Percentiles rank a stretch among this genome's conserved stretches.
Conservation (phyloP, 139 green algal genomes). For the Micromonas pusilla region DNA sequence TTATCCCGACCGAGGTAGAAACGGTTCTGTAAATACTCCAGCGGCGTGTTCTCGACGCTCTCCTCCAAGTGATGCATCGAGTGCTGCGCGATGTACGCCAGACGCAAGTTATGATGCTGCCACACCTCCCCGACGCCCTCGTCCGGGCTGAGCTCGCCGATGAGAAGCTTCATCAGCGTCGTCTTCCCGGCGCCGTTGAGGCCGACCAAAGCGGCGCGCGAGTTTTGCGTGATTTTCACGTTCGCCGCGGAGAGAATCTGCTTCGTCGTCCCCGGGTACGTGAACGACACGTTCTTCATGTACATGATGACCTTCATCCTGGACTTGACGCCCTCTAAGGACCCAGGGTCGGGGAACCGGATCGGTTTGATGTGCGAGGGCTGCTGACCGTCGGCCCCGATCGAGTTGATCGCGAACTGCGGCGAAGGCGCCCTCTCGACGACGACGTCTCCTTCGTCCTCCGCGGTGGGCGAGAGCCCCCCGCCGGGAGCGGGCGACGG, state of each 20-base stretch:
- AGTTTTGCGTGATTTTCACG: constrained; percentile 30
- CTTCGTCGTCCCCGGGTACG: constrained; percentile 40
- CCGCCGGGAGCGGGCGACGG: no score
- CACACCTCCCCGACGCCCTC: constrained; percentile 39
- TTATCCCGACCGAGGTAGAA: constrained; percentile 32
- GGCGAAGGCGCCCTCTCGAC: background rate
- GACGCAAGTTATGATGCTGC: constrained; percentile 32
- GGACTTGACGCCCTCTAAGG: constrained; percentile 26
- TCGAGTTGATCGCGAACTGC: background rate
- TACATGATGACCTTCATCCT: constrained; percentile 26
- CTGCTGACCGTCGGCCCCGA: background rate
- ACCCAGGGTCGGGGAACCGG: constrained; percentile 26
- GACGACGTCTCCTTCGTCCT: background rate
- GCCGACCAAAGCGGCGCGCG: constrained; percentile 23
- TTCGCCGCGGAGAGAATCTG: constrained; percentile 36
- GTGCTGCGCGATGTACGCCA: constrained; percentile 35
- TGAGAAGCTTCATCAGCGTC: constrained; percentile 40
- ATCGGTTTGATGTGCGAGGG: constrained; percentile 23
- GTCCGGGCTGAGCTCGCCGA: constrained; percentile 29
- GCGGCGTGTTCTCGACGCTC: constrained; percentile 25
- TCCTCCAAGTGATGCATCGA: constrained; percentile 32
- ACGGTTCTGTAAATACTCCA: constrained; percentile 32
- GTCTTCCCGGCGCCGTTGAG: constrained; percentile 41
- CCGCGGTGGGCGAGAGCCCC: no score
- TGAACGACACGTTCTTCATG: constrained; percentile 22